Conservation (phyloP, 2,329 filamentous ascomycete genomes). For the Colletotrichum tamarilloi region DNA sequence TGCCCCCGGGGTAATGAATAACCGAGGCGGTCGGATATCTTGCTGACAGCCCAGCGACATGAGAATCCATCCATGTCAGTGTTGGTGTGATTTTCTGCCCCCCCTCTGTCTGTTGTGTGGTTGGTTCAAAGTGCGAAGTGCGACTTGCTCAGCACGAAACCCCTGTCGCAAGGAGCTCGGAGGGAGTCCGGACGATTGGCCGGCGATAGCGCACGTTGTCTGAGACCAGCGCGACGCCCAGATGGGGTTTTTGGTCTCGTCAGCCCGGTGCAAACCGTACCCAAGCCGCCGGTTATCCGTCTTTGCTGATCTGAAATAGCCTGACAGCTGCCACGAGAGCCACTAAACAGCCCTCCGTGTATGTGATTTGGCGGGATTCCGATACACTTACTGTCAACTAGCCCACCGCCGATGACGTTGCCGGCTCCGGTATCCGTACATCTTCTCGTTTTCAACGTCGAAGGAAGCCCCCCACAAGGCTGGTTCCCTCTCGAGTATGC, state of each 20-base stretch:
- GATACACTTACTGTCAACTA: not conserved
- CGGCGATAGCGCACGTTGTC: conserved; percentile 21
- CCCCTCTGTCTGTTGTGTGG: not conserved
- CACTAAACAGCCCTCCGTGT: conserved; percentile 23
- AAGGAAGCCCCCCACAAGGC: conserved; percentile 1
- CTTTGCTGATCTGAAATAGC: conserved; percentile 17
- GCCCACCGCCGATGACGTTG: conserved; percentile 25
- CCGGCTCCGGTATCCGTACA: not conserved
- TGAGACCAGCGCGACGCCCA: conserved; percentile 26
- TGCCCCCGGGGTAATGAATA: not conserved
- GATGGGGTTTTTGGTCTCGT: not conserved
- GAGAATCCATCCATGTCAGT: not conserved
- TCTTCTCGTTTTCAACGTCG: conserved; percentile 4
- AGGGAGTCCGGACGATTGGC: conserved; percentile 26
- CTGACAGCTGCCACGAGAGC: not conserved
- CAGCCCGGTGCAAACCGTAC: not conserved
- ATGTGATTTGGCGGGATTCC: conserved; percentile 31
- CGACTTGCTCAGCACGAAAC: not conserved
- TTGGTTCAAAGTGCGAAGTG: not conserved
- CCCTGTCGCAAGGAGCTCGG: conserved; percentile 22
- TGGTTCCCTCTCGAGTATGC: conserved; percentile 10
- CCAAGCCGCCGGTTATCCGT: not conserved
- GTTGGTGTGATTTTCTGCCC: not conserved
- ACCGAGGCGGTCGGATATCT: not conserved
- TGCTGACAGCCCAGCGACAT: not conserved